Base-by-base conservation (phyloP, 2,329 filamentous ascomycete species). In the Fusarium multiceps region DNA sequence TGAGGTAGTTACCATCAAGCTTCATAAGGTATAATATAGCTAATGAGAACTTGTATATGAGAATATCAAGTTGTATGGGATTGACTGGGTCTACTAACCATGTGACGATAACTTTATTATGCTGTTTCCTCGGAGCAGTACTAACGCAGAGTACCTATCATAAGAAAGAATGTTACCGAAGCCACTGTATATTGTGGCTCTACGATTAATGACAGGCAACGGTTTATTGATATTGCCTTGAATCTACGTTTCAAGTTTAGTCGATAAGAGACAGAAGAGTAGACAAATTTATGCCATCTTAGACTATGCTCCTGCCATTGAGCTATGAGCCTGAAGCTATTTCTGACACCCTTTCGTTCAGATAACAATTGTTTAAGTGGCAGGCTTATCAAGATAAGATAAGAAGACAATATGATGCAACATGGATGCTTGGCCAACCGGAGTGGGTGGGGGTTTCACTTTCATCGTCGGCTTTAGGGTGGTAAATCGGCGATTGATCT, bases 401-500 rank as follows among this genome's bases (percentile, higher is more conserved):
- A n/a, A 48, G 28, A 43, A 7, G 16, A 9, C 23, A 25, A 6
- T 18, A 18, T 25, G n/a, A 12, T 57, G 23, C 60, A 59, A 59
- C 18, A 28, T 28, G 32, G 18, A 30, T 46, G 55, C 30, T 50
- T 61, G 43, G 40, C 40, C 20, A 34, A 47, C 37, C 49, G 41
- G 63, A 6, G 14, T 21, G 49, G 9, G n/a, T 21, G 49, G 53
- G 46, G 34, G 28, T 25, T 27, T 55, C 20, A 28, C 18, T 23
- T 34, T 43, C 46, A 43, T 47, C 9, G 30, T 46, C 48, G 40
- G 32, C 62, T 51, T 27, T 25, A 23, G 34, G 25, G 10, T 50
- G 50, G 28, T 53, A 41, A 69, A 73, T 70, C 68, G 71, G 62
- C 53, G 65, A 73, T 70, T 63, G 62, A 72, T 74, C 65, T 74